Conservation (phyloP, 1,284 basidiomycete species). For the Cryptococcus floricola region DNA sequence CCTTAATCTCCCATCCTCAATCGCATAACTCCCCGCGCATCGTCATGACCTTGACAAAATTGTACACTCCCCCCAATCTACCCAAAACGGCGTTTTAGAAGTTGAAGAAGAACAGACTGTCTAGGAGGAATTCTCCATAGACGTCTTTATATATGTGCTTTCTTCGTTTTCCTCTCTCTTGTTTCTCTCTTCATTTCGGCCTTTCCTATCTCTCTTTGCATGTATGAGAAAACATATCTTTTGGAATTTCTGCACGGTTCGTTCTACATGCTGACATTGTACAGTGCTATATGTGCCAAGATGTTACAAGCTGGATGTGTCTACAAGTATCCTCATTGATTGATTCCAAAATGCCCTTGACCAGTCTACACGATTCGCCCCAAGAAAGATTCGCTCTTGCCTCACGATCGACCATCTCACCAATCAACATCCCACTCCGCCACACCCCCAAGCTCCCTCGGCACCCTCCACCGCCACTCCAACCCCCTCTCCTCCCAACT, state of each 20-base stretch:
- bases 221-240: conserved; percentile 5
- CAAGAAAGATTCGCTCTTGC: no score
- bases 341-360: no score
- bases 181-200: not conserved
- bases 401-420: no score
- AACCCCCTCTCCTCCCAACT: not conserved
- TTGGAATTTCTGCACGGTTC: no score
- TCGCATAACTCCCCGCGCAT: not conserved
- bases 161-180: not conserved
- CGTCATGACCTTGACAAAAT: not conserved
- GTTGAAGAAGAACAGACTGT: not conserved
- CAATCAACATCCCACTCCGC: no score
- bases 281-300: not conserved
- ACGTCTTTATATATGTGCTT: not conserved
- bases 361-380: no score
- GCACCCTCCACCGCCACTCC: not conserved
- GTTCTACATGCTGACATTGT: not conserved
- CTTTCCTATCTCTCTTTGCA: not conserved
- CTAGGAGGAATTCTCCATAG: not conserved
- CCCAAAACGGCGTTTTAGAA: not conserved
- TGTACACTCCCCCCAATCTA: not conserved
- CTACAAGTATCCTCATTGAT: no score
- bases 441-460: not conserved
- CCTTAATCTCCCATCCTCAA: not conserved
- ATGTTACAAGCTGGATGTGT: no score